Conservation (phyloP, 371 early-diverging fungal genomes). For the Mortierella sp. region DNA sequence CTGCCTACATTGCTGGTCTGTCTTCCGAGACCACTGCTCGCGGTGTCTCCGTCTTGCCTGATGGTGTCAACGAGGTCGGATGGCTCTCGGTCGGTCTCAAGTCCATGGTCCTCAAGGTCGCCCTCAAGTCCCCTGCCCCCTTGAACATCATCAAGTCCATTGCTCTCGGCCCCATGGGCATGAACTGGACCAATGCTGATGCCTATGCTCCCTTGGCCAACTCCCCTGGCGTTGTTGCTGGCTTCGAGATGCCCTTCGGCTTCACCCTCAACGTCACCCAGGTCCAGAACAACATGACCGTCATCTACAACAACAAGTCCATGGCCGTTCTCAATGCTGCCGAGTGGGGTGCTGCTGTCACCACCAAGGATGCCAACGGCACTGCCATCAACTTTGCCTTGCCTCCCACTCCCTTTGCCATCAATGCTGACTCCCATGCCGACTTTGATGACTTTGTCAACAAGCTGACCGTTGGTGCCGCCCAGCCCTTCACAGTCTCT, state of each 20-base stretch:
- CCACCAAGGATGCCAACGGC: constrained; percentile 61
- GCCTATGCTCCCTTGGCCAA: constrained; percentile 67
- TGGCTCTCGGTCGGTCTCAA: constrained; percentile 74
- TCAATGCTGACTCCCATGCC: constrained; percentile 57
- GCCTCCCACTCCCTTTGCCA: constrained; percentile 60
- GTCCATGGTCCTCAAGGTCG: constrained; percentile 53
- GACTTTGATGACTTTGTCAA: constrained; percentile 67
- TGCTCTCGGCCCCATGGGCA: constrained; percentile 68
- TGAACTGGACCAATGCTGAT: constrained; percentile 63
- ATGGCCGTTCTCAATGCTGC: constrained; percentile 63
- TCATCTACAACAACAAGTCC: constrained; percentile 63
- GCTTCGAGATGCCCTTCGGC: constrained; percentile 72
- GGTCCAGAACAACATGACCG: constrained; percentile 69
- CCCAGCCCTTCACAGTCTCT: constrained; percentile 62
- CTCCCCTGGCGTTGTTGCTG: constrained; percentile 67
- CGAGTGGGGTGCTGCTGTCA: constrained; percentile 60
- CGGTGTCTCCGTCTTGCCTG: constrained; percentile 72
- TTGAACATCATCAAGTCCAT: constrained; percentile 69
- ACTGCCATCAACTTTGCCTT: constrained; percentile 63
- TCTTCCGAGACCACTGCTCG: constrained; percentile 65
- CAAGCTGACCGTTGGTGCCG: constrained; percentile 60
- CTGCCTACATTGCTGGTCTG: constrained; percentile 67
- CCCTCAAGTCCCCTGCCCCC: constrained; percentile 51
- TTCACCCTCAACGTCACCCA: constrained; percentile 70
- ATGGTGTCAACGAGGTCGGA: constrained; percentile 67